Evolutionary conservation across 257 asterid species (phyloP).

Genomic region (Jaltomata sinuosa): DNA sequence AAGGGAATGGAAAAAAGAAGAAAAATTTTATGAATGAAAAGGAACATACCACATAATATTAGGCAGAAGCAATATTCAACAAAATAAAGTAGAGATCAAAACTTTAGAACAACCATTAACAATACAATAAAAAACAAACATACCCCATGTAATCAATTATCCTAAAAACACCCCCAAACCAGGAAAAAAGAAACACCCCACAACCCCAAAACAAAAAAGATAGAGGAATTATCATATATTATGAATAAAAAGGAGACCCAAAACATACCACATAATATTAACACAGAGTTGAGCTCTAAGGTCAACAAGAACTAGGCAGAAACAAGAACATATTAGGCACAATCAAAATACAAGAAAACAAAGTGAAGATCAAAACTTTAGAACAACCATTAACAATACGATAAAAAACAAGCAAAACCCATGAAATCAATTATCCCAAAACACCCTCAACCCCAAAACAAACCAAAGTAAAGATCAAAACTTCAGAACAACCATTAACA

Average conservation of each 20-base stretch:
- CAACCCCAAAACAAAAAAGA: not conserved
- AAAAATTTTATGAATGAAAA: not conserved
- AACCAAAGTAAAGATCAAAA: not conserved
- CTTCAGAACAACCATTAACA: not conserved
- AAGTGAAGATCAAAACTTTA: not conserved
- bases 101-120: not conserved
- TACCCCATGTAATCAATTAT: slow-evolving; percentile 5
- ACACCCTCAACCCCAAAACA: not conserved
- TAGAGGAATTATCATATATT: not conserved
- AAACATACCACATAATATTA: not conserved
- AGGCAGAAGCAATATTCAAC: not conserved
- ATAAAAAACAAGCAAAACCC: slow-evolving; percentile 11
- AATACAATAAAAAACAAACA: slow-evolving; percentile 3
- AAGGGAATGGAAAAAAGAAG: not conserved
- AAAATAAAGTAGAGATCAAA: not conserved
- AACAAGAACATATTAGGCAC: slow-evolving; percentile 19
- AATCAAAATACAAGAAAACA: not conserved
- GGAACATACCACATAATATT: slow-evolving; percentile 63
- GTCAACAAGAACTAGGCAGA: slow-evolving; percentile 75
- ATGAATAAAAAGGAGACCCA: not conserved
- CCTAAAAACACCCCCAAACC: not conserved
- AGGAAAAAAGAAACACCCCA: not conserved
- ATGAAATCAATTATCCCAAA: not conserved
- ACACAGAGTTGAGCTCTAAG: slow-evolving; percentile 96
- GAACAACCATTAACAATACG: not conserved